phyloP scores from a whole-genome alignment of 352 stramenopile genomes.

The Phytophthora kernoviae region DNA sequence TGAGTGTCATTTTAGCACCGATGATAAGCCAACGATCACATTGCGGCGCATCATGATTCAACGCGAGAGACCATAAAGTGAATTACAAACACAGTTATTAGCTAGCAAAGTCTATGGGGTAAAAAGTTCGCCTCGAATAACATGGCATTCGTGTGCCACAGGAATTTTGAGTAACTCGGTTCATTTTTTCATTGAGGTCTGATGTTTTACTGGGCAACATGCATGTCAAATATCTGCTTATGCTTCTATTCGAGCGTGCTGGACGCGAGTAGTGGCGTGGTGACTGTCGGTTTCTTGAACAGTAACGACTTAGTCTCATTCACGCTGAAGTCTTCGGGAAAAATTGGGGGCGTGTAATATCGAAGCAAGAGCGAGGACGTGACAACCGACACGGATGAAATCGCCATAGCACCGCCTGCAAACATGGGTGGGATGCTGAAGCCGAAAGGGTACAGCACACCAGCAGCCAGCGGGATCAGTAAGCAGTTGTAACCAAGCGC shows the following conservation, averaged over 20 bases:
- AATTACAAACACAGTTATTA: too few species aligned
- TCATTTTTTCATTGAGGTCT: background rate
- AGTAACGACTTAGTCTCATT: slow-evolving; percentile 79
- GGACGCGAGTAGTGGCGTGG: slow-evolving; percentile 73
- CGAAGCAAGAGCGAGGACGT: slow-evolving; percentile 93
- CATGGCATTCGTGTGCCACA: background rate
- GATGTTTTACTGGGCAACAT: background rate
- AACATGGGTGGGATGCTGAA: slow-evolving; percentile 96
- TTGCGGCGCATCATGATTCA: background rate
- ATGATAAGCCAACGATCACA: background rate
- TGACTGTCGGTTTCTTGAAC: slow-evolving; percentile 82
- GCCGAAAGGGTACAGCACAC: slow-evolving; percentile 95
- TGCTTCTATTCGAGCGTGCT: slow-evolving; percentile 56
- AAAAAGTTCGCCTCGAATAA: too few species aligned
- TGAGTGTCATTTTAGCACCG: slow-evolving; percentile 3
- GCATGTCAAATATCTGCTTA: slow-evolving; percentile 15
- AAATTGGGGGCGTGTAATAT: slow-evolving; percentile 87
- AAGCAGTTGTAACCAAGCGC: slow-evolving; percentile 98
- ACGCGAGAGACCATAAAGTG: too few species aligned
- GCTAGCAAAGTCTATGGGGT: too few species aligned
- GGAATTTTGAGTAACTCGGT: background rate
- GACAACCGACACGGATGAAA: slow-evolving; percentile 97
- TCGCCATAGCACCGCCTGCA: slow-evolving; percentile 95
- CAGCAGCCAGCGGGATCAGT: slow-evolving; percentile 96
- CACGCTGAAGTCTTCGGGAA: slow-evolving; percentile 60